Percentiles rank a stretch among this genome's conserved stretches.
phyloP scores from a whole-genome alignment of 1,284 basidiomycete species.

The Pseudozyma sp. region DNA sequence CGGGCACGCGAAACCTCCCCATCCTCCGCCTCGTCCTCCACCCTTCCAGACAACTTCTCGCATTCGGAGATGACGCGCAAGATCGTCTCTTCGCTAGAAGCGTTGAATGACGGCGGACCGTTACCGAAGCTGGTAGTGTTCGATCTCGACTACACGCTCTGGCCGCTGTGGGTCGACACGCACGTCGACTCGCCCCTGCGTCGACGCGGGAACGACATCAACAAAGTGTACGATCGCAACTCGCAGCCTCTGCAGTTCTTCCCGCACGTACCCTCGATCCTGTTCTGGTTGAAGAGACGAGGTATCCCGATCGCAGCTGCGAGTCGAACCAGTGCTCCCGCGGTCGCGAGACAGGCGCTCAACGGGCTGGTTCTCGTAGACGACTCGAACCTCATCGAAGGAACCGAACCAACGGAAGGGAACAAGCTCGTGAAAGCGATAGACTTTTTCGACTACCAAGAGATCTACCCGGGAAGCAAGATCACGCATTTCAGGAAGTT shows the following conservation, averaged over 20 bases:
- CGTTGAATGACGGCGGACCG: slow-evolving; percentile 3
- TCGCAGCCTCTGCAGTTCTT: slow-evolving; percentile 54
- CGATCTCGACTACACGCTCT: slow-evolving; percentile 66
- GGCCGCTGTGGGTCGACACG: slow-evolving; percentile 66
- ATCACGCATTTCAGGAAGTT: slow-evolving; percentile 60
- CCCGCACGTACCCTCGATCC: slow-evolving; percentile 60
- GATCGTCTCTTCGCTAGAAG: slow-evolving; percentile 18
- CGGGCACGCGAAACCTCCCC: slow-evolving; percentile 10
- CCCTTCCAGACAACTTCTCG: background rate
- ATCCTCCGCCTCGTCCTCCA: slow-evolving; percentile 6
- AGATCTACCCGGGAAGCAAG: slow-evolving; percentile 67
- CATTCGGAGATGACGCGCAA: slow-evolving; percentile 2
- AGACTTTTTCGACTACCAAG: slow-evolving; percentile 57
- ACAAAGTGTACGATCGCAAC: slow-evolving; percentile 56
- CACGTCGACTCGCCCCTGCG: slow-evolving; percentile 60
- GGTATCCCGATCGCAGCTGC: slow-evolving; percentile 57
- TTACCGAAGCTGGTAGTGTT: slow-evolving; percentile 62
- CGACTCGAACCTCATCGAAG: slow-evolving; percentile 14
- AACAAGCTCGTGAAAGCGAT: slow-evolving; percentile 39
- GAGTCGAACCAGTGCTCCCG: slow-evolving; percentile 59
- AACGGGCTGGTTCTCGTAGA: slow-evolving; percentile 52
- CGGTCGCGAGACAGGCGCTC: slow-evolving; percentile 59
- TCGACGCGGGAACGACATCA: slow-evolving; percentile 44
- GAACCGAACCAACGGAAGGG: background rate
- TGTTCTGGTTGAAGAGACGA: slow-evolving; percentile 46